These are phyloP conservation scores for Hanseniaspora clermontiae DNA, from an alignment of 805 yeast species.

Conservation along the genomic window DNA sequence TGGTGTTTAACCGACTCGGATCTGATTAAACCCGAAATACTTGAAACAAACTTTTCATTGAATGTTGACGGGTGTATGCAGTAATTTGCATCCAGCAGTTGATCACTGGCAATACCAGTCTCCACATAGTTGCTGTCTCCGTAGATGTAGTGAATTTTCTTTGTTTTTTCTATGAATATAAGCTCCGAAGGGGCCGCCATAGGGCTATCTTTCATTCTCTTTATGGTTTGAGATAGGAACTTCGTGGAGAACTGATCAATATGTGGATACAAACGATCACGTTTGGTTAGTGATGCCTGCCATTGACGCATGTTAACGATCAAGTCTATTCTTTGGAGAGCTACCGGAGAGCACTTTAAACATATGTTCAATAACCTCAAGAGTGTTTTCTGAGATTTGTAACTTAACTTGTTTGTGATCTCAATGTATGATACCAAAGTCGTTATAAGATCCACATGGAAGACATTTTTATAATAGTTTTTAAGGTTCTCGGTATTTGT, in stretches of 20 bases:
- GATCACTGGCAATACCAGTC: neutral
- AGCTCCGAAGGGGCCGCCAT: slow-evolving; percentile 47
- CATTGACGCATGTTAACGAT: slow-evolving; percentile 45
- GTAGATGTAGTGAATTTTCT: slow-evolving; percentile 19
- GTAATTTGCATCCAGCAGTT: neutral
- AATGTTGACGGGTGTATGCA: slow-evolving; percentile 22
- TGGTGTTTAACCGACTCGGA: slow-evolving; percentile 20
- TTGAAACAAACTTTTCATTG: slow-evolving; percentile 17
- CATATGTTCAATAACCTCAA: slow-evolving; percentile 56
- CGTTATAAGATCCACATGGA: neutral
- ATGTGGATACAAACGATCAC: slow-evolving; percentile 40
- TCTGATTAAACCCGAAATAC: slow-evolving; percentile 20
- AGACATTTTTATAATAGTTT: slow-evolving; percentile 25
- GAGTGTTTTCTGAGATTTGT: slow-evolving; percentile 47
- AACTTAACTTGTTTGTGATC: slow-evolving; percentile 49
- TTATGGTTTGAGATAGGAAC: slow-evolving; percentile 48
- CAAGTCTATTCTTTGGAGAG: slow-evolving; percentile 54
- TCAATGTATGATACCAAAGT: slow-evolving; percentile 18
- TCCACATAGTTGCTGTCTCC: neutral
- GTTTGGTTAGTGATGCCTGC: slow-evolving; percentile 37
- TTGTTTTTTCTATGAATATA: slow-evolving; percentile 47
- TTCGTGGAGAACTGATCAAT: slow-evolving; percentile 53
- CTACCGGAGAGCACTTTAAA: slow-evolving; percentile 49
- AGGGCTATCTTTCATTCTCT: slow-evolving; percentile 37
- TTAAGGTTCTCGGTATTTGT: slow-evolving; percentile 17